These are phyloP conservation scores for Calonectria leucothoes DNA, from an alignment of 2,329 filamentous ascomycete genomes.

Conservation along the genomic window DNA sequence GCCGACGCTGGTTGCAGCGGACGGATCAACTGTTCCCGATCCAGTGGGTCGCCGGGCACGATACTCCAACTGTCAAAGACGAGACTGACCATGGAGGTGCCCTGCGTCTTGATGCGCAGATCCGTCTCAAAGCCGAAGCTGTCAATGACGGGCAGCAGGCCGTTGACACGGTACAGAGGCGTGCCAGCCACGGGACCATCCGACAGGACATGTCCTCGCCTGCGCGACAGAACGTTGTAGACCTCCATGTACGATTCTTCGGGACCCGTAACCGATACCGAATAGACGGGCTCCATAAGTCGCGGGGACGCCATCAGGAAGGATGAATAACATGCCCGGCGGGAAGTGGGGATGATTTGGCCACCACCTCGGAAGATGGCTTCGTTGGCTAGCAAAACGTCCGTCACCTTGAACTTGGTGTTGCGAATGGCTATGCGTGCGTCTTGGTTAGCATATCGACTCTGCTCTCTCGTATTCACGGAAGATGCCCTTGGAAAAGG, in stretches of 20 bases:
- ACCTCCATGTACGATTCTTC: conserved; percentile 88
- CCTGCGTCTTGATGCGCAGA: conserved; percentile 94
- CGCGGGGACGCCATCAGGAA: conserved; percentile 97
- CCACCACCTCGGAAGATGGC: conserved; percentile 95
- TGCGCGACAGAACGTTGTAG: conserved; percentile 90
- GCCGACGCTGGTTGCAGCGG: conserved; percentile 89
- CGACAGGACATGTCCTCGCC: conserved; percentile 92
- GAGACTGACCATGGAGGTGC: conserved; percentile 87
- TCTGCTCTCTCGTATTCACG: conserved; percentile 11
- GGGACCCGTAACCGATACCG: conserved; percentile 91
- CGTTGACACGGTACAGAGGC: conserved; percentile 90
- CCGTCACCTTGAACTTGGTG: conserved; percentile 96
- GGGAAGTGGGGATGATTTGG: conserved; percentile 95
- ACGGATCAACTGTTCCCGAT: conserved; percentile 83
- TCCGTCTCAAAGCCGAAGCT: conserved; percentile 99
- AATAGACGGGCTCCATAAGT: conserved; percentile 96
- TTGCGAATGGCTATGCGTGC: conserved; percentile 84
- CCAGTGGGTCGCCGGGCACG: conserved; percentile 94
- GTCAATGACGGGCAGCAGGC: conserved; percentile 95
- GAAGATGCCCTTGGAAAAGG: neutral
- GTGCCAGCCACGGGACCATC: conserved; percentile 95
- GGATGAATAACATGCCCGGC: conserved; percentile 92
- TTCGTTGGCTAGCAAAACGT: conserved; percentile 86
- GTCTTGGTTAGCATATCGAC: conserved; percentile 37
- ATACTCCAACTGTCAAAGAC: conserved; percentile 98